Base-by-base conservation (phyloP, 768 basidiomycete genomes). In the Cantharellus anzutake region DNA sequence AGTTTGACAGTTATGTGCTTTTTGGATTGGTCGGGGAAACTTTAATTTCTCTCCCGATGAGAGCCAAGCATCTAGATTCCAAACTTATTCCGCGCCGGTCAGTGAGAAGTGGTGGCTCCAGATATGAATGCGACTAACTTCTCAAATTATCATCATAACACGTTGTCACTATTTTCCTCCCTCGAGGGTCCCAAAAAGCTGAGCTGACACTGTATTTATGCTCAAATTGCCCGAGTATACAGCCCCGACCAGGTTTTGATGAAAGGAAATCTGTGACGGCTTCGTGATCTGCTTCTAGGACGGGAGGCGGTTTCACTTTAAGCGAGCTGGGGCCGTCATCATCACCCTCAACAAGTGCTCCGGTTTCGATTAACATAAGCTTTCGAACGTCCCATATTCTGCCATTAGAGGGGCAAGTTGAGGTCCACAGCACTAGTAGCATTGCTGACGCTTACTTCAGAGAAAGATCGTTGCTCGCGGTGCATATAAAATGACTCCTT, bases 311-410 rank as follows among this genome's bases (percentile, higher is more conserved):
- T 29, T 29, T 29, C 20, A 29, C 20, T 29, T 29, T 29, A 29
- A 29, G 20, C 20, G 20, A 29, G 20, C 20, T 29, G 20, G 20
- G 20, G 20, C 20, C 20, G 20, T 29, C 1, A 40, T 50, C 44
- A 2, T 56, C 60, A 40, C 61, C 60, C 56, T 64, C 63, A 29
- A 60, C 11, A 11, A 48, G 44, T 11, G 44, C 11, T 48, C 42
- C 14, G 51, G 62, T 51, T 58, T 55, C 16, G 68, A 84, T 73
- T 2, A 67, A 68, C 20, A 70, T 68, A 14, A 91, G 69, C 65
- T 83, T 86, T 57, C 87, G 77, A 2, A 76, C 72, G 70, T 91
- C 87, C 88, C 88, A 91, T 59, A 90, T 73, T 65, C 87, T 91
- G 64, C 29, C 11, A 59, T 5, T 20, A 60, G 48, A n/a, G 14